These are phyloP conservation scores for Thermomucor indicae-seudaticae DNA, from an alignment of 371 early-diverging fungal species.

Conservation along the genomic window DNA sequence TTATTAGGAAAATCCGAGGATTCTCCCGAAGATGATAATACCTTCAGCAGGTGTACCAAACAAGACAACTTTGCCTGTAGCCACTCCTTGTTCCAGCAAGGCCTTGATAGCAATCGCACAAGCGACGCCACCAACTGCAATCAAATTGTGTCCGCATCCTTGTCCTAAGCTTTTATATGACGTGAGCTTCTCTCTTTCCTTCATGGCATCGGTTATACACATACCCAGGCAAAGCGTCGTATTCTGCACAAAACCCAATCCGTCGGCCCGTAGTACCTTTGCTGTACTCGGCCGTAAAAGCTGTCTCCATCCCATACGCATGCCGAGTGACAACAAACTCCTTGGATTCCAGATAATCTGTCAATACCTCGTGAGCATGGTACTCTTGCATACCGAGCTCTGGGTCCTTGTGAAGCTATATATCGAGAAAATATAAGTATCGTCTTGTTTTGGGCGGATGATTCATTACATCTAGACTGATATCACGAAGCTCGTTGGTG, in stretches of 20 bases:
- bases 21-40: not conserved
- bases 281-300: conserved; percentile 57
- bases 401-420: conserved; percentile 55
- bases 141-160: conserved; percentile 67
- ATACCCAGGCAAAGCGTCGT: conserved; percentile 63
- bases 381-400: conserved; percentile 58
- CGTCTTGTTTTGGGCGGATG: not conserved
- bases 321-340: conserved; percentile 55
- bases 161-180: conserved; percentile 42
- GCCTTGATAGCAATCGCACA: conserved; percentile 57
- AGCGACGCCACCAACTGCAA: conserved; percentile 72
- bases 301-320: conserved; percentile 56
- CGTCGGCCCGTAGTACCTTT: conserved; percentile 33
- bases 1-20: not conserved
- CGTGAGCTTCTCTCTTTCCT: not conserved
- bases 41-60: conserved; percentile 83
- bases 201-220: conserved; percentile 19
- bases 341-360: conserved; percentile 48
- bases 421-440: not conserved
- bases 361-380: conserved; percentile 50
- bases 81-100: conserved; percentile 45
- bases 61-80: conserved; percentile 61
- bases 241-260: conserved; percentile 58
- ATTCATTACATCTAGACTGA: conserved; percentile 47
- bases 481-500: conserved; percentile 43